Evolutionary conservation across 2,329 filamentous ascomycete species (phyloP).

Genomic region (Stagonosporopsis rhizophila): DNA sequence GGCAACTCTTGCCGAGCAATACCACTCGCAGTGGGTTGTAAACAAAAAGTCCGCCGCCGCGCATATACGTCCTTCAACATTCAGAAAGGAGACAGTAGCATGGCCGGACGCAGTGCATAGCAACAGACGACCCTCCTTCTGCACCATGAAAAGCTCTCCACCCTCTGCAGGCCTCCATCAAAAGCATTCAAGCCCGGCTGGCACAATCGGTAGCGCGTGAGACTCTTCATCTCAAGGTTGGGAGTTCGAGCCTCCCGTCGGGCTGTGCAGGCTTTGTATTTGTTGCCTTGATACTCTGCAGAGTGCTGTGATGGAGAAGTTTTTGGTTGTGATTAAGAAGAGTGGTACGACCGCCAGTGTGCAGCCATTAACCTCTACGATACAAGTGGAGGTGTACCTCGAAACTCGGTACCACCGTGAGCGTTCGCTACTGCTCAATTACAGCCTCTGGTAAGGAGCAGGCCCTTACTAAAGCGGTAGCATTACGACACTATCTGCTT

Average conservation of each 20-base stretch:
- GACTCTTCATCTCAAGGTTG: neutral
- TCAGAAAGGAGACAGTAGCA: neutral
- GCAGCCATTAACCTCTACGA: too few relatives aligned
- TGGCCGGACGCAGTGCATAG: neutral
- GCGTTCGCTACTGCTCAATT: too few relatives aligned
- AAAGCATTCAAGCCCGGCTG: neutral
- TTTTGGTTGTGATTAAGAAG: neutral
- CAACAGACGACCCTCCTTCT: neutral
- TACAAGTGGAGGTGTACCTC: too few relatives aligned
- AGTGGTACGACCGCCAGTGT: neutral
- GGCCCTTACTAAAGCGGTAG: too few relatives aligned
- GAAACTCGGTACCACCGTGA: too few relatives aligned
- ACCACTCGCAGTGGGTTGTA: neutral
- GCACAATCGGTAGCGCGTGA: neutral
- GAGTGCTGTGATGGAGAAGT: neutral
- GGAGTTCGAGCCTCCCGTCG: neutral
- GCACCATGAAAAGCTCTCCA: neutral
- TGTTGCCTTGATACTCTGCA: neutral
- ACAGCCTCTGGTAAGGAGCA: too few relatives aligned
- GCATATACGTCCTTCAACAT: neutral
- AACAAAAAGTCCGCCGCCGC: too few relatives aligned
- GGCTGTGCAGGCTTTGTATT: neutral
- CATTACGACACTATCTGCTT: too few relatives aligned
- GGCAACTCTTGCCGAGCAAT: neutral
- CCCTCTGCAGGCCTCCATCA: neutral